These are phyloP conservation scores for Neonectria coccinea DNA, from an alignment of 2,329 filamentous ascomycete species.

Conservation along the genomic window DNA sequence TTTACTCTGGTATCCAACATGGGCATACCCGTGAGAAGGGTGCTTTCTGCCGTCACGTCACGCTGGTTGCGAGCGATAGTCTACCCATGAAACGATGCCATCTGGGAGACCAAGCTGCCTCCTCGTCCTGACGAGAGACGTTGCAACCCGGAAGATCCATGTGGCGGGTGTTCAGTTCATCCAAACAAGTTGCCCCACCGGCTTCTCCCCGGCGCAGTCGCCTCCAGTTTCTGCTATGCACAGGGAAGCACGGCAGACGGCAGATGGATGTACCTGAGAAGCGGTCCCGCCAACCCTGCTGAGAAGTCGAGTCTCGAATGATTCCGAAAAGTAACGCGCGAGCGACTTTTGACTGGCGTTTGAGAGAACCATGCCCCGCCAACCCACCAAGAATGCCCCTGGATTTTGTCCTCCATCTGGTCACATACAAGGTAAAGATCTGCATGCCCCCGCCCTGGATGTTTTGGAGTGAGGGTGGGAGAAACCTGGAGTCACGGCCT, in stretches of 20 bases:
- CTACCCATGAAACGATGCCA: background rate
- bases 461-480: background rate
- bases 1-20: background rate
- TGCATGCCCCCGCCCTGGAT: constrained; percentile 2
- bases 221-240: background rate
- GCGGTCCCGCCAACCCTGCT: constrained; percentile 7
- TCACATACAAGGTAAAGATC: constrained; percentile 20
- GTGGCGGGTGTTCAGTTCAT: background rate
- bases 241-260: constrained; percentile 1
- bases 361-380: constrained; percentile 4
- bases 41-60: background rate
- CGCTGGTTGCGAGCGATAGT: background rate
- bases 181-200: constrained; percentile 5
- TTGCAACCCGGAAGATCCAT: background rate
- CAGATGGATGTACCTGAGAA: background rate
- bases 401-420: constrained; percentile 14
- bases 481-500: background rate
- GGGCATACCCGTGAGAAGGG: background rate
- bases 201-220: background rate
- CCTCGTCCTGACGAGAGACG: background rate
- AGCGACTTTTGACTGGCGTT: constrained; percentile 15
- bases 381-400: constrained; percentile 17
- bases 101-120: background rate
- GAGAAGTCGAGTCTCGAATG: constrained; percentile 9
- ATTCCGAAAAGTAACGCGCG: constrained; percentile 17